Evolutionary conservation across 176 grass and related monocot species (phyloP), one percentile per base, ranked within the genome.

Genomic region (Aegilops sharonensis): DNA sequence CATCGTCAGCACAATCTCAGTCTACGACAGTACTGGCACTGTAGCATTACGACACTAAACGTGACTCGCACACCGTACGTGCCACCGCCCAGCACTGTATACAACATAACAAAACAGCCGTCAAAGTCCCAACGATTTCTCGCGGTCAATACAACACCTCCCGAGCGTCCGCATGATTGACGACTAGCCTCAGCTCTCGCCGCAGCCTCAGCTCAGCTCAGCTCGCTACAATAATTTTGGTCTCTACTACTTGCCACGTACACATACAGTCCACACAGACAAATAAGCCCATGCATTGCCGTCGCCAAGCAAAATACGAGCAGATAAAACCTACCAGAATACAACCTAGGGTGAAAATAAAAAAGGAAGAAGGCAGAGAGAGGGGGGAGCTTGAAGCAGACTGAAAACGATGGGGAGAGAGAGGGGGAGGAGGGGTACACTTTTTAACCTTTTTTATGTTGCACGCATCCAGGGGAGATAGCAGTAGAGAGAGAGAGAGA

Each of bases 361-460:
- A 47, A 77, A 42, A 54, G 14, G 50, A 54, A 54, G 50, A 6
- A 54, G 50, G 50, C 43, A 18, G 48, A 80, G 32, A 23, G 40
- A 14, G 39, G 68, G 68, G 45, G 4, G 45, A 18, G 68, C 5
- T 63, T 52, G 61, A 36, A 35, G 79, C 31, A 66, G 74, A 60
- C 42, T 65, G 80, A 84, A 87, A 91, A 80, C 59, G 81, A 87
- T 39, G 69, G 48, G 75, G 15, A 25, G 72, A 10, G 25, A 40
- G 83, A 52, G 68, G 59, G 74, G 69, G 47, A 31, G 4, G 68
- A 18, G 59, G 78, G 81, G 72, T 76, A 66, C 74, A 59, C 89
- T 90, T 91, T 91, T 10, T 39, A 73, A 84, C 85, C 81, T 91
- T 95, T 98, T 98, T 94, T 94, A 98, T 95, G 87, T 85, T 92